Evolutionary conservation across 352 stramenopile species (phyloP).

Genomic region (Phytopythium boreale): DNA sequence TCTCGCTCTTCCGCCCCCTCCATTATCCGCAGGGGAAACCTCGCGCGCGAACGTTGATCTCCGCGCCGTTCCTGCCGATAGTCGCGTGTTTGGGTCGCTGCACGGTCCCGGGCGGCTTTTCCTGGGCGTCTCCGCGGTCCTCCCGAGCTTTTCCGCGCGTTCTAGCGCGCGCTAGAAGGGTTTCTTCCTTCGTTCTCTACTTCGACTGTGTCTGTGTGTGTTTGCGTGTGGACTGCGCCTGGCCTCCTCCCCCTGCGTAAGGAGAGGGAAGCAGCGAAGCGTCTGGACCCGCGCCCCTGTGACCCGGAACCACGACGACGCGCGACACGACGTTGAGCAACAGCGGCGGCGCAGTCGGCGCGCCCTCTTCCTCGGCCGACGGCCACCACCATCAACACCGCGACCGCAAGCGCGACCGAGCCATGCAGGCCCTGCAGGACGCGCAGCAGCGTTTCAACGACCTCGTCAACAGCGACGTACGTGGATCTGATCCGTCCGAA

Average conservation of each 20-base stretch:
- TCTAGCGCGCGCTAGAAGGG: background rate
- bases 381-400: constrained; percentile 16
- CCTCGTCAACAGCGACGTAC: constrained; percentile 69
- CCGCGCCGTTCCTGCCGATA: background rate
- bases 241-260: background rate
- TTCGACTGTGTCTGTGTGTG: background rate
- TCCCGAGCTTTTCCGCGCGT: background rate
- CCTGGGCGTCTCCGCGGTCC: background rate
- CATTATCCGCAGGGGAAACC: no score
- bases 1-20: background rate
- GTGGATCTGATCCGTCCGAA: background rate
- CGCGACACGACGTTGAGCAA: constrained; percentile 15
- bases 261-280: background rate
- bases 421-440: constrained; percentile 74
- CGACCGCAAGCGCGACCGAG: constrained; percentile 49
- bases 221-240: background rate
- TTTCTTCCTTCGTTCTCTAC: background rate
- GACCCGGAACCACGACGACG: constrained; percentile 18
- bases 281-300: background rate
- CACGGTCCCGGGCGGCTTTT: background rate
- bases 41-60: background rate
- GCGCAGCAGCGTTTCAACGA: constrained; percentile 79
- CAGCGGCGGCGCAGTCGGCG: constrained; percentile 6
- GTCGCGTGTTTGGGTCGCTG: background rate
- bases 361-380: constrained; percentile 6